Base-by-base conservation (phyloP, 2,329 filamentous ascomycete species). In the Neophaeococcomyces aloes region DNA sequence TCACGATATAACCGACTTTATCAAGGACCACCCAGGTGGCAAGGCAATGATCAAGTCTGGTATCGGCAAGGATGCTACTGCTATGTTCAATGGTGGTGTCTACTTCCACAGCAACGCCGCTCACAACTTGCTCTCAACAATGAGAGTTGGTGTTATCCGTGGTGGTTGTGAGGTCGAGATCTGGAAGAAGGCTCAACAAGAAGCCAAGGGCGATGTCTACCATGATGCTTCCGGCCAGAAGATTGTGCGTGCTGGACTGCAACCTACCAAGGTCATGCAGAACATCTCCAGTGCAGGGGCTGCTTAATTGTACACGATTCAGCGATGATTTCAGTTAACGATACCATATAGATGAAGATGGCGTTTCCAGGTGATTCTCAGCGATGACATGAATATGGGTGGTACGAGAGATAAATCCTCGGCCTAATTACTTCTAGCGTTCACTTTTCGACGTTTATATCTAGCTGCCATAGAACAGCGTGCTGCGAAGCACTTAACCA, bases 161-260 rank as follows among this genome's bases (percentile, higher is more conserved):
- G 86, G 86, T 52, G 86, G 86, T 33, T 86, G 83, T 61, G 86
- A 91, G 64, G 86, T 93, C 21, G 86, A 93, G 72, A 87, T 91
- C 65, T 93, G 86, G 86, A 91, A 91, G 76, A 81, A 84, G 32
- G 78, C 83, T 45, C 82, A 88, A 64, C 76, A 79, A 56, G 52
- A 54, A 36, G 49, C 51, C 31, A 86, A 83, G 71, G 88, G 89
- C 71, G 84, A 88, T 56, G 74, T 84, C 46, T 76, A 86, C 62
- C 87, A 85, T 62, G 88, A 94, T 61, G 83, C 79, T 13, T 71
- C 78, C 42, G 88, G 87, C 39, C 76, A 86, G 63, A 80, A 83
- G 52, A 87, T 95, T 55, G 77, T 93, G 58, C 82, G 88, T 52
- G 87, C 88, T 53, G 87, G 87, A 42, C 72, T 78, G 57, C 88